phyloP scores from a whole-genome alignment of 2,329 filamentous ascomycete genomes.

The Penicillium digitatum region DNA sequence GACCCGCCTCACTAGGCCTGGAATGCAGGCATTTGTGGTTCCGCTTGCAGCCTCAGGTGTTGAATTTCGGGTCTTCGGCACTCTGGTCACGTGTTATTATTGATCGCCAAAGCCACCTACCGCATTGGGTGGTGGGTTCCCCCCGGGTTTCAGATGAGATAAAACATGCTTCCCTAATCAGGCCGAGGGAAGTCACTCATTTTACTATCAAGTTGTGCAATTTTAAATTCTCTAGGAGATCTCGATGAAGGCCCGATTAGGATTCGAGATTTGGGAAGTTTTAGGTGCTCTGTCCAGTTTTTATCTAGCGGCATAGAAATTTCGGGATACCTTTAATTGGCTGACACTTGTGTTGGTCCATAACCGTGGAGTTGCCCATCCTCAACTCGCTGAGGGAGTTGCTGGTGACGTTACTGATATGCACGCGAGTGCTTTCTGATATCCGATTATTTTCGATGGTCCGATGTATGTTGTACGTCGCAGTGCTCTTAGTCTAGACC shows the following conservation, averaged over 20 bases:
- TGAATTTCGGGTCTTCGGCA: slow-evolving; percentile 4
- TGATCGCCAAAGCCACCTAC: background rate
- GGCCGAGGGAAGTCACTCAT: too few relatives aligned
- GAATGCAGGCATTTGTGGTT: background rate
- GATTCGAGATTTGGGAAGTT: too few relatives aligned
- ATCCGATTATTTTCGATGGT: background rate
- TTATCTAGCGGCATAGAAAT: too few relatives aligned
- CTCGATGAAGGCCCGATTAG: too few relatives aligned
- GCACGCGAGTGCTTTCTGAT: background rate
- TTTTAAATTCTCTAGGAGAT: too few relatives aligned
- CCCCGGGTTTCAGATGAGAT: too few relatives aligned
- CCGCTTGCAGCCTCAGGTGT: background rate
- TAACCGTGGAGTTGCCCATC: background rate
- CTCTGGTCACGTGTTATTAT: background rate
- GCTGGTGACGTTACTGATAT: background rate
- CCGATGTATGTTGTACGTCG: too few relatives aligned
- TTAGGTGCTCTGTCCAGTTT: too few relatives aligned
- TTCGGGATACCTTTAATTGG: background rate
- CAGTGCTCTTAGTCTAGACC: background rate
- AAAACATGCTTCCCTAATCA: too few relatives aligned
- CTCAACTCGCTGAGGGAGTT: background rate
- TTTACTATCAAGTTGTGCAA: too few relatives aligned
- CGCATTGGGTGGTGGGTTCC: background rate
- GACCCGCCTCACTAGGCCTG: slow-evolving; percentile 4
- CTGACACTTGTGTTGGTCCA: background rate